Base-by-base conservation (phyloP, 768 basidiomycete genomes). In the Sporobolomyces pararoseus region DNA sequence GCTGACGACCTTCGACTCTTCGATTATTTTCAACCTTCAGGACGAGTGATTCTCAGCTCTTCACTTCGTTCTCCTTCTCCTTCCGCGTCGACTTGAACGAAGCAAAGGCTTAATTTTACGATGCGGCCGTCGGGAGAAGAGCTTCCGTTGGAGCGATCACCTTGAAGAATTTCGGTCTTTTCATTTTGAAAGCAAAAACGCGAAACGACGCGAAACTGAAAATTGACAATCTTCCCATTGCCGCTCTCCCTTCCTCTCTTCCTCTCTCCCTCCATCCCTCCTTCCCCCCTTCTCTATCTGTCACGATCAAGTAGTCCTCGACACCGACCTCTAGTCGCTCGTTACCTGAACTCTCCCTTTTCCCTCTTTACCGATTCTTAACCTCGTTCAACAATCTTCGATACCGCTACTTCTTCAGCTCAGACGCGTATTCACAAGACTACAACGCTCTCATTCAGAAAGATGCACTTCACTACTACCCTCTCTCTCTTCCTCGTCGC, bases 401-500 rank as follows among this genome's bases (percentile, higher is more conserved):
- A n/a, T n/a, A n/a, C n/a, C n/a, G n/a, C n/a, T n/a, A n/a, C n/a
- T n/a, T n/a, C n/a, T n/a, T n/a, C n/a, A n/a, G n/a, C n/a, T n/a
- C n/a, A n/a, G n/a, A n/a, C n/a, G n/a, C n/a, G n/a, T n/a, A n/a
- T n/a, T n/a, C n/a, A n/a, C n/a, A n/a, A n/a, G n/a, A n/a, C n/a
- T n/a, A n/a, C n/a, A n/a, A n/a, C n/a, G n/a, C n/a, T n/a, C n/a
- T n/a, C n/a, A n/a, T n/a, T n/a, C n/a, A n/a, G n/a, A n/a, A 47
- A 12, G 46, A 61, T 61, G 59, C 32, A 49, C 32, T n/a, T 61
- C 27, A 25, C 58, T 25, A 21, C 46, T n/a, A 2, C 46, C 31
- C 13, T 49, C 31, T 34, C 59, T 4, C 46, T 61, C 59, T 29
- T 35, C 19, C 21, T 61, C 46, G 29, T 61, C 59, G 58, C 58